Evolutionary conservation across 306 rosid genomes (phyloP), one percentile per base, ranked within the genome.

Genomic region (Sicyos baderoa): DNA sequence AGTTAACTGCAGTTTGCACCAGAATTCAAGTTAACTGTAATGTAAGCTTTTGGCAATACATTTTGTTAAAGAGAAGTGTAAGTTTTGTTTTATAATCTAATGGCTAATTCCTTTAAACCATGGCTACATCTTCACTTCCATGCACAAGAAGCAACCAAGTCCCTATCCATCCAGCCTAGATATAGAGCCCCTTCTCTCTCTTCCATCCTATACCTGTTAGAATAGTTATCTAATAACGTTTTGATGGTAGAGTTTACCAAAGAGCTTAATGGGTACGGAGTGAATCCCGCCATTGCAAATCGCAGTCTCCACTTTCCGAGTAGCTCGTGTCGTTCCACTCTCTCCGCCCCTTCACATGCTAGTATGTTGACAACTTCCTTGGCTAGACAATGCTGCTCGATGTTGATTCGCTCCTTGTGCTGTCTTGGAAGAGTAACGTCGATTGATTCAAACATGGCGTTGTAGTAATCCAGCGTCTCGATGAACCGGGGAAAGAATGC

Each of bases 361-460:
- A 94, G 76, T 71, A 90, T 84, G 91, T 90, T 94, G 75, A 94
- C 99, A 54, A 94, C 79, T 45, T 90, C 96, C 76, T 87, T 86
- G 14, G 99, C 99, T 82, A 94, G 69, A 79, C 99, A 94, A 76
- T 90, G 95, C 76, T 94, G 99, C 90, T 94, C 99, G 37, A 94
- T 91, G 72, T 85, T 83, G 78, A 94, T 94, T 42, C 97, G 62
- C 82, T 88, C 95, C 79, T 84, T 89, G 66, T 79, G 91, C 14
- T 79, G 85, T 72, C 97, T 84, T 0, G 91, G 84, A 61, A 88
- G 91, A 53, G 91, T 86, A 68, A 76, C 95, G 21, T 94, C 99
- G 1, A 94, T 94, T 3, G 99, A 90, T 80, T 88, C 97, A 11
- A 94, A 88, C 97, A 94, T 88, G 32, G 99, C 95, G 0, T 80